Evolutionary conservation across 495 filamentous ascomycete species (phyloP).

Genomic region (Aspergillus heteromorphus): DNA sequence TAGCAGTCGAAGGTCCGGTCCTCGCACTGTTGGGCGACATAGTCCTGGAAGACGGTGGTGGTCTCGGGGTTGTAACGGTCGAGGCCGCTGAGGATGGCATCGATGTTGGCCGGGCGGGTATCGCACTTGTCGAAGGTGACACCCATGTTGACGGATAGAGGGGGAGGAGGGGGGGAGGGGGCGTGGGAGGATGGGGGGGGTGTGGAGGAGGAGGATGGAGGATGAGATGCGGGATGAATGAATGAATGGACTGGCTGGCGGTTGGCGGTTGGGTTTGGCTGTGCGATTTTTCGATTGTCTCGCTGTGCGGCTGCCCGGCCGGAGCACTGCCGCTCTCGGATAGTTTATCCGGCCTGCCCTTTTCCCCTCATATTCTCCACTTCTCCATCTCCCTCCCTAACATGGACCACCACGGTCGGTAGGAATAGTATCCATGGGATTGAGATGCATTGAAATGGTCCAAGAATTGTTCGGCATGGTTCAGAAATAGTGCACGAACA

Average conservation of each 20-base stretch:
- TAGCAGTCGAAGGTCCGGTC: constrained; percentile 89
- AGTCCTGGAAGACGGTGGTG: constrained; percentile 88
- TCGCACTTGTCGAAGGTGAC: constrained; percentile 52
- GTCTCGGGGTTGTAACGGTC: constrained; percentile 99
- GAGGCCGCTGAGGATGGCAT: constrained; percentile 83
- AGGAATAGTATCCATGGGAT: too few species aligned
- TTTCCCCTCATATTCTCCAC: too few species aligned
- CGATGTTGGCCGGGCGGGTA: constrained; percentile 80
- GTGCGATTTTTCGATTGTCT: constrained; percentile 42
- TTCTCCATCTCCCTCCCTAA: too few species aligned
- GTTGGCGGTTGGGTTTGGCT: constrained; percentile 22
- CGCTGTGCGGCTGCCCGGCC: constrained; percentile 19
- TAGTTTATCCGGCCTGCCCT: constrained; percentile 22
- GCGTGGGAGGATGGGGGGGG: not conserved
- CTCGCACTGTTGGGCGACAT: constrained; percentile 93
- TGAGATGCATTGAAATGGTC: too few species aligned
- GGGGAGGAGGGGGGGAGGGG: not conserved
- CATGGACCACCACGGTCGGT: too few species aligned
- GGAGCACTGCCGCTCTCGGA: constrained; percentile 12
- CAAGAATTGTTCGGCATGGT: not conserved
- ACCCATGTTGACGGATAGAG: constrained; percentile 33
- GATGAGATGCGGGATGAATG: constrained; percentile 20
- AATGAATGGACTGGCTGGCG: constrained; percentile 23
- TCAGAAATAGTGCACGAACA: not conserved
- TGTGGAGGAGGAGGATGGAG: not conserved